Conservation (phyloP, 176 grass and related monocot species). For the Puya raimondii region DNA sequence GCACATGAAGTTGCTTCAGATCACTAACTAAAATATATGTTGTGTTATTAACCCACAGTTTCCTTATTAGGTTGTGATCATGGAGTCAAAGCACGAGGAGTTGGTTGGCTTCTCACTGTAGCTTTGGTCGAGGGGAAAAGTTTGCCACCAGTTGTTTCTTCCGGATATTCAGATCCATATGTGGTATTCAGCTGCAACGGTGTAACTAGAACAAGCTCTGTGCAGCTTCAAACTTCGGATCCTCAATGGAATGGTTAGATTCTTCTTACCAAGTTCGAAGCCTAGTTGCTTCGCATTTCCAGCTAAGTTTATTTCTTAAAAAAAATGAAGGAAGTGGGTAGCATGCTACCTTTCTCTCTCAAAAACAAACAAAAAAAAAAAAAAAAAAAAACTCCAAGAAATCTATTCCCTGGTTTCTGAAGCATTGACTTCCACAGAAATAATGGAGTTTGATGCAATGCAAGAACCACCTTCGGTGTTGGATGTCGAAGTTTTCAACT, state of each 20-base stretch:
- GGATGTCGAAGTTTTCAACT: slow-evolving; percentile 74
- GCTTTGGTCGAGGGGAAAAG: slow-evolving; percentile 64
- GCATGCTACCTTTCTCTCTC: too few relatives aligned
- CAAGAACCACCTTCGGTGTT: slow-evolving; percentile 74
- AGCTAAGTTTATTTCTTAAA: too few relatives aligned
- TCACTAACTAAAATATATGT: too few relatives aligned
- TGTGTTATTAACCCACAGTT: neutral
- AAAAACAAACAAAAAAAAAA: too few relatives aligned
- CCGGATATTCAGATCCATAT: slow-evolving; percentile 64
- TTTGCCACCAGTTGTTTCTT: slow-evolving; percentile 43
- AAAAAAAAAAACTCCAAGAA: neutral
- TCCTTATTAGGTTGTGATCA: slow-evolving; percentile 50
- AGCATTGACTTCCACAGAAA: slow-evolving; percentile 31
- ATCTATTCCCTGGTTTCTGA: neutral
- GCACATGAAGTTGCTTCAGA: too few relatives aligned
- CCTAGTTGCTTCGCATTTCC: too few relatives aligned
- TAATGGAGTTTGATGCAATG: slow-evolving; percentile 86
- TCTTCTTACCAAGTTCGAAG: neutral
- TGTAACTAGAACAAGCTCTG: slow-evolving; percentile 61
- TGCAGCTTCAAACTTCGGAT: slow-evolving; percentile 76
- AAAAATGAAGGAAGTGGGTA: too few relatives aligned
- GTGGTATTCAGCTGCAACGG: slow-evolving; percentile 81
- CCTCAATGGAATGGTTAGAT: slow-evolving; percentile 87
- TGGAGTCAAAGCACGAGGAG: slow-evolving; percentile 51
- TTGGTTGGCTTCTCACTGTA: slow-evolving; percentile 76